These are phyloP conservation scores for Schwanniomyces sp. DNA, from an alignment of 805 yeast species.

Conservation along the genomic window DNA sequence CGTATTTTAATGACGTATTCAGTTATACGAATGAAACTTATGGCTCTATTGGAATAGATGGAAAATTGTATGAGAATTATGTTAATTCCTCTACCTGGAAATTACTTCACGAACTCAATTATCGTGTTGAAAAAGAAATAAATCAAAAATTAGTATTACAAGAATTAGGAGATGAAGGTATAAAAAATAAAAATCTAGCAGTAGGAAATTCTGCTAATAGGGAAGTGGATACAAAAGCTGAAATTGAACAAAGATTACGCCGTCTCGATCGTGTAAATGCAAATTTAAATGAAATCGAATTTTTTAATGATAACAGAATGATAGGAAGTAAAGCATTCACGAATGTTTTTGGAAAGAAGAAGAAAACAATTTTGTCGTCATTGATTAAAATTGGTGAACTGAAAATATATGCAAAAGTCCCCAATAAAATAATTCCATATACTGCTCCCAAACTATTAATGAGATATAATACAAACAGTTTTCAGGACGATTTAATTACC, in stretches of 20 bases:
- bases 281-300: conserved; percentile 5
- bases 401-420: conserved; percentile 32
- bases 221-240: conserved; percentile 9
- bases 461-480: conserved; percentile 31
- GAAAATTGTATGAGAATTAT: conserved; percentile 27
- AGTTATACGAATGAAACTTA: conserved; percentile 27
- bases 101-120: conserved; percentile 23
- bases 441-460: conserved; percentile 36
- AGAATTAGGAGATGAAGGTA: conserved; percentile 25
- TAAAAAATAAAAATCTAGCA: conserved; percentile 34
- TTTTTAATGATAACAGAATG: conserved; percentile 21
- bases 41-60: conserved; percentile 34
- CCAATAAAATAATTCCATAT: conserved; percentile 33
- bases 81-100: conserved; percentile 33
- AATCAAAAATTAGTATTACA: conserved; percentile 25
- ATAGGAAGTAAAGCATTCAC: conserved; percentile 22
- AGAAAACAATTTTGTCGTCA: conserved; percentile 35
- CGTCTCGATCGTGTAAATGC: neutral
- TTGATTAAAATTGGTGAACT: conserved; percentile 32
- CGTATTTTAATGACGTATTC: conserved; percentile 22
- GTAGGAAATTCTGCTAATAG: conserved; percentile 2
- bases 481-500: conserved; percentile 6
- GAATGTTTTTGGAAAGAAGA: conserved; percentile 33
- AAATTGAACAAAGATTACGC: conserved; percentile 6
- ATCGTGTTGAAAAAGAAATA: conserved; percentile 37